Evolutionary conservation across 202 grass and related monocot species (phyloP), one percentile per base, ranked within the genome.

Genomic region (Elaeis oleifera): DNA sequence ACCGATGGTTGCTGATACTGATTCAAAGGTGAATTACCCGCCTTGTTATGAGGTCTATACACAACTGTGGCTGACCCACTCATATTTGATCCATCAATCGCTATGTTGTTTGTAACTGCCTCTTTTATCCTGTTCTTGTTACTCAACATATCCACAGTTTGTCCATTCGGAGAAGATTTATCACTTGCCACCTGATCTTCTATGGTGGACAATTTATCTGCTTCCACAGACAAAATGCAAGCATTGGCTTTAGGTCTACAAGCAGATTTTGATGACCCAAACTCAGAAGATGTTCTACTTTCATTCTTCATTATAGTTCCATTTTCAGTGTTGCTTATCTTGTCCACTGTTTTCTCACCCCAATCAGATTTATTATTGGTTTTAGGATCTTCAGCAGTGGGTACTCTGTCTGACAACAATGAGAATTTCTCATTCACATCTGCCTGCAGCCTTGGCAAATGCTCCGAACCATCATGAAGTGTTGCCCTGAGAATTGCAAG

Each of bases 291-390:
- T 44, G 36, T 13, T 9, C 11, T 44, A 44, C 13, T 44, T 44
- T 13, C 36, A 44, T 44, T 44, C 8, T 14, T 44, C 11, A 13
- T 44, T 13, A 44, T 2, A 44, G 1, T 44, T 44, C 13, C 11
- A 13, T 44, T 44, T 44, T 44, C 36, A 44, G 36, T 79, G 32
- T 78, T 67, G 53, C 23, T 49, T 29, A 74, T 67, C 56, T 59
- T 39, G 9, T 79, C 53, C 29, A n/a, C 60, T 27, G 15, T 49
- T 36, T 53, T 61, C 27, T 59, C 74, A 81, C 23, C 16, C 23
- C 51, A 59, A 62, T 68, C 50, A 53, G 73, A 57, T 19, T 39
- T 80, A 63, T 59, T 80, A 77, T 85, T 88, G 23, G 51, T 70
- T 23, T 71, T 80, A 79, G 80, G 23, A 25, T 27, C 65, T 55